Base-by-base conservation (phyloP, 352 stramenopile genomes). In the Plasmopara muralis region DNA sequence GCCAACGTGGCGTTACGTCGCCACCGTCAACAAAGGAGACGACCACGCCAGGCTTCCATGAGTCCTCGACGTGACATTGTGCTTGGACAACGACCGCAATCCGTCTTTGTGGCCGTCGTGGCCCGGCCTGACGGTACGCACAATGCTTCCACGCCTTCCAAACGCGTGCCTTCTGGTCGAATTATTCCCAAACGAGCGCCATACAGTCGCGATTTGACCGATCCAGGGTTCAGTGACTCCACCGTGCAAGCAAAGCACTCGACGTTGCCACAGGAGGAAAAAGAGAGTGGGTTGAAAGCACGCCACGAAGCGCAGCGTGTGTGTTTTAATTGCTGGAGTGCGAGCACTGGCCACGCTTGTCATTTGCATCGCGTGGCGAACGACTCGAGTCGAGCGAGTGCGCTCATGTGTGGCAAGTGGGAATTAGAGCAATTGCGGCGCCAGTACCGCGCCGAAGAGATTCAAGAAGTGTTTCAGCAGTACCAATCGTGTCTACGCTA, bases 281-380 rank as follows among this genome's bases (percentile, higher is more conserved):
- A 30, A 14, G 47, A 41, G 3, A 37, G 37, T 25, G 50, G 61
- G 18, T 47, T 33, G 3, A 62, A 55, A 34, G 42, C 46, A 37
- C 61, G 51, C 46, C 56, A 20, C 13, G 50, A 66, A 62, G 51
- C 47, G 15, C 40, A 41, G 5, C 51, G 30, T 6, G 60, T 88
- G 5, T 98, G 90, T 61, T 98, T 98, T 64, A 96, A 95, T 47
- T 98, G 92, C 70, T 98, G 92, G 92, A 95, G 83, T 39, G 79
- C 89, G 9, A 95, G 87, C 46, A 92, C 75, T 25, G 72, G 83
- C 16, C 92, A 84, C 14, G 60, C 77, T 53, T 98, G 67, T 57
- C 94, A 88, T 9, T 46, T 72, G 6, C 78, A 89, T 45, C 35
- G 53, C 15, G 76, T 80, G 29, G 62, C 77, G 7, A 72, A 62